Base-by-base conservation (phyloP, 768 basidiomycete species). In the Pholiota conissans region DNA sequence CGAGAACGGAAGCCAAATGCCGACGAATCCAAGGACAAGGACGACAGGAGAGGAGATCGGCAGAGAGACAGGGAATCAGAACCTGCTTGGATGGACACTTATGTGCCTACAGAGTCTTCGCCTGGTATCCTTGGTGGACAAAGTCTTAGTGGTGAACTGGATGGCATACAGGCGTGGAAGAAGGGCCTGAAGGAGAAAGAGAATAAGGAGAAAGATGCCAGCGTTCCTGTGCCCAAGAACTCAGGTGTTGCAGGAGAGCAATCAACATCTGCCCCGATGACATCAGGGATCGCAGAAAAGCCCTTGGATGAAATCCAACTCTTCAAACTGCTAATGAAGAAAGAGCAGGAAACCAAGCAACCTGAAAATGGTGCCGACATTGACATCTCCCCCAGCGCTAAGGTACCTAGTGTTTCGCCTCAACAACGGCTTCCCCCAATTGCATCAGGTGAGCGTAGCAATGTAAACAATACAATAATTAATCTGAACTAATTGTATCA, bases 81-180 rank as follows among this genome's bases (percentile, higher is more conserved):
- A 67, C 92, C 91, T 22, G 91, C 91, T 16, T 94, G 91, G 91
- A 94, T 94, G 91, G 92, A 93, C 62, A 85, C 89, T 18, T 92
- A 91, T 67, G 80, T 92, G 59, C 90, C 91, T 11, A 79, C 74
- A 50, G 79, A 79, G 22, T 69, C 83, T 16, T 74, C 73, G 29
- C 74, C 76, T 47, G 89, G 87, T 13, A 85, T 90, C 52, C 76
- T 90, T 53, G 88, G 89, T 16, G 83, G 83, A 7, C 81, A 82
- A 58, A 75, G 74, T 29, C 70, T 73, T 26, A 80, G 83, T 48
- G 91, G 89, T 18, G 88, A 89, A 65, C 74, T 91, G 24, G 91
- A 93, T 68, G 84, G 89, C 32, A 91, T 94, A 29, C 91, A 94
- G 65, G 90, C 86, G 2, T 93, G 91, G 84, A 94, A 92, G 78